These are phyloP conservation scores for Isoetes taiwanensis DNA, from an alignment of 75 land plant genomes.

Conservation along the genomic window DNA sequence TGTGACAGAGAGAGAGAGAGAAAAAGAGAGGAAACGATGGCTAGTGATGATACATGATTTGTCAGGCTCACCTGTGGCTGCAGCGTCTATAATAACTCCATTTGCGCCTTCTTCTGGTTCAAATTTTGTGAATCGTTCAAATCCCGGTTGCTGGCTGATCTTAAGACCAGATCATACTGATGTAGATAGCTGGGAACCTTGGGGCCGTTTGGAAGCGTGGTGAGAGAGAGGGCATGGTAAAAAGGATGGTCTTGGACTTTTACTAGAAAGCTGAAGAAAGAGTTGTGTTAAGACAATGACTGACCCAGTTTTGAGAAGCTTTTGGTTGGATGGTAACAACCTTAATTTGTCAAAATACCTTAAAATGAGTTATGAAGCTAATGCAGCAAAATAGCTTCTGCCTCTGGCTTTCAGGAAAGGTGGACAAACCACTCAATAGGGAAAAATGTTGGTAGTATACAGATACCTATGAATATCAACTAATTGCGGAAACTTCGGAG, in stretches of 20 bases:
- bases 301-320: too few species aligned
- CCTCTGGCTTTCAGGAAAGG: too few species aligned
- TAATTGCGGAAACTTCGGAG: too few species aligned
- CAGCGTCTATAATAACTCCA: slow-evolving; percentile 93
- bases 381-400: too few species aligned
- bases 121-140: slow-evolving; percentile 74
- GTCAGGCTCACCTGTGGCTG: slow-evolving; percentile 84
- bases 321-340: too few species aligned
- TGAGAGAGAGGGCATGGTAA: slow-evolving; percentile 52
- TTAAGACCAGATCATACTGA: slow-evolving; percentile 44
- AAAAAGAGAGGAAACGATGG: slow-evolving; percentile 89
- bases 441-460: too few species aligned
- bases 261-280: too few species aligned
- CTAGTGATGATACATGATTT: slow-evolving; percentile 83
- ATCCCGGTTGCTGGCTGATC: slow-evolving; percentile 91
- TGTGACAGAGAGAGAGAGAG: not conserved
- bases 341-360: too few species aligned
- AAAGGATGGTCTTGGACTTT: slow-evolving; percentile 49
- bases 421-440: too few species aligned
- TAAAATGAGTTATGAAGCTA: too few species aligned
- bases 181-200: slow-evolving; percentile 72
- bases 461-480: too few species aligned
- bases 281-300: not conserved
- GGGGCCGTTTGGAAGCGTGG: slow-evolving; percentile 95
- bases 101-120: slow-evolving; percentile 85